A percentile compares a stretch with the other conserved stretches of the same genome.
Conservation (phyloP, 345 rosid genomes). For the Citrus inodora region DNA sequence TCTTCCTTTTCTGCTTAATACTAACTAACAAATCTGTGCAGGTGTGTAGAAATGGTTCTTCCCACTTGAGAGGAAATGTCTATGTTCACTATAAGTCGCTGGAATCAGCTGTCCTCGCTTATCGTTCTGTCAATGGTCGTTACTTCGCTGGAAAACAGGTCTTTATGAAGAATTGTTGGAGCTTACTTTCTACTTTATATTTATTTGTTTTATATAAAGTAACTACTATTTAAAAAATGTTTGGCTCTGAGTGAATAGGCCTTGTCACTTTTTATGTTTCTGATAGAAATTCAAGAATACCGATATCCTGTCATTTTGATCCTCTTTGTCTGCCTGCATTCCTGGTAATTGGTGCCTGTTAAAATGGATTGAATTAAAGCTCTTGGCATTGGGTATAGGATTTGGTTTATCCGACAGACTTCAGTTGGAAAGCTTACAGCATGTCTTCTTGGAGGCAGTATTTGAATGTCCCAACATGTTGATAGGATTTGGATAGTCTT, state of each 20-base stretch:
- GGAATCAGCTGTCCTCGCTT: slow-evolving; percentile 78
- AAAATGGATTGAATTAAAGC: background rate
- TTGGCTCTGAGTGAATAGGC: background rate
- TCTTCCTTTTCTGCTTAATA: background rate
- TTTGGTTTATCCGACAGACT: background rate
- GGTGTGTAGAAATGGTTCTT: slow-evolving; percentile 88
- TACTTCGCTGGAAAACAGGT: slow-evolving; percentile 99
- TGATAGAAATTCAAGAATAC: background rate
- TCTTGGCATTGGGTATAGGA: background rate
- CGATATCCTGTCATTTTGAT: background rate
- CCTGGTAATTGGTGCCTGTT: background rate
- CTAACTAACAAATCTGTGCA: slow-evolving; percentile 24
- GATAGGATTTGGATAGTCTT: background rate
- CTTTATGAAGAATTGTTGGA: background rate
- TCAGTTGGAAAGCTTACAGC: background rate
- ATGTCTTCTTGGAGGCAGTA: background rate
- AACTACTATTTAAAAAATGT: background rate
- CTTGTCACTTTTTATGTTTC: background rate
- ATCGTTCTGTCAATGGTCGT: slow-evolving; percentile 66
- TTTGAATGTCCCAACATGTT: background rate
- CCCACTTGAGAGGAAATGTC: slow-evolving; percentile 92
- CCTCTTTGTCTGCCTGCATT: background rate
- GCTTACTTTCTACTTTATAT: background rate
- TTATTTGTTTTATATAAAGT: background rate
- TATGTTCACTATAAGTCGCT: slow-evolving; percentile 77